Percentiles rank a stretch among this genome's conserved stretches.
phyloP scores from a whole-genome alignment of 1,284 basidiomycete species.

The Sporisorium scitamineum region DNA sequence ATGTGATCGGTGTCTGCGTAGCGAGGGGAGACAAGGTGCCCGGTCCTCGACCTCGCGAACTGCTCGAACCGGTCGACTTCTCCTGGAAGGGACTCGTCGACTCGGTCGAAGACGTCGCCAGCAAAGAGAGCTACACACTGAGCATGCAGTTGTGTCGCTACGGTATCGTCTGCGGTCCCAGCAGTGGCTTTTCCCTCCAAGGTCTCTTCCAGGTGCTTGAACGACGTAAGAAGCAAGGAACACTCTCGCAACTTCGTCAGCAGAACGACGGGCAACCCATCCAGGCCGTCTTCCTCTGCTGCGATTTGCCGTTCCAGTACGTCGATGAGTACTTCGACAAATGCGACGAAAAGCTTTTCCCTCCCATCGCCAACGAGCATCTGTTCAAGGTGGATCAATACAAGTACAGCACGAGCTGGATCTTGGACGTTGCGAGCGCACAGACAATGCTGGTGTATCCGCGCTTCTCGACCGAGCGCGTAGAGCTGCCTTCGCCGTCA shows the following conservation, averaged over 20 bases:
- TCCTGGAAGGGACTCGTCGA: conserved; percentile 45
- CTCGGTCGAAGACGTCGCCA: conserved; percentile 33
- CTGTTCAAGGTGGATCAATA: conserved; percentile 46
- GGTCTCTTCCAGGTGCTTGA: conserved; percentile 46
- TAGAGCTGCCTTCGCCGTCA: conserved; percentile 11
- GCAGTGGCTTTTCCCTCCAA: conserved; percentile 40
- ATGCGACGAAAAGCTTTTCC: conserved; percentile 16
- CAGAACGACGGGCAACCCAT: conserved; percentile 33
- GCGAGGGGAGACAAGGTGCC: conserved; percentile 47
- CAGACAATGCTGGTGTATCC: conserved; percentile 45
- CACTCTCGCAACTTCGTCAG: conserved; percentile 26
- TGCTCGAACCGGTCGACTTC: conserved; percentile 49
- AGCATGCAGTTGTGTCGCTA: conserved; percentile 43
- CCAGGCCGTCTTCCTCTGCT: conserved; percentile 48
- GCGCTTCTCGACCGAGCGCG: conserved; percentile 6
- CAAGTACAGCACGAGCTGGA: conserved; percentile 35
- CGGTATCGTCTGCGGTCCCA: conserved; percentile 45
- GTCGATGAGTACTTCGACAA: conserved; percentile 50
- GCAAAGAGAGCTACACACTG: conserved; percentile 28
- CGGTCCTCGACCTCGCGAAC: conserved; percentile 39
- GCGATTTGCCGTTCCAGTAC: conserved; percentile 54
- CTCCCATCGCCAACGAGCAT: conserved; percentile 40
- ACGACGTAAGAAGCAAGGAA: conserved; percentile 24
- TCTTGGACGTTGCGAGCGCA: conserved; percentile 23
- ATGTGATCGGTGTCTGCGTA: conserved; percentile 40